Evolutionary conservation across 2,329 filamentous ascomycete species (phyloP).

Genomic region (Microsporum audouinii): DNA sequence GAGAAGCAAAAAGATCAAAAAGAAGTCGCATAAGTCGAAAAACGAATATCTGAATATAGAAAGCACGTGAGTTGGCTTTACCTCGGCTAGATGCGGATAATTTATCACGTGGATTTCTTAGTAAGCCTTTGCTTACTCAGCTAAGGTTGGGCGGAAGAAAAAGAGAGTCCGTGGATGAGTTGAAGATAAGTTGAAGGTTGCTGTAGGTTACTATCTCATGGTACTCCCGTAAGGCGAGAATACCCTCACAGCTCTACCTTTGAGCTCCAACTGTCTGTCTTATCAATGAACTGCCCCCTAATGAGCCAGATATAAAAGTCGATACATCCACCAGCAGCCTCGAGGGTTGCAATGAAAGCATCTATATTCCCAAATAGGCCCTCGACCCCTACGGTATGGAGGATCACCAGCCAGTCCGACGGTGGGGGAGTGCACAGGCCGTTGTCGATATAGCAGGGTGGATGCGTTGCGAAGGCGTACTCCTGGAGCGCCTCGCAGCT

Average conservation of each 20-base stretch:
- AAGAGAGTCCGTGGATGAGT: not conserved
- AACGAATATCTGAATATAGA: not conserved
- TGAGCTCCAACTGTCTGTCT: not conserved
- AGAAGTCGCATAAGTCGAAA: not conserved
- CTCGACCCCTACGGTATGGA: slow-evolving; percentile 9
- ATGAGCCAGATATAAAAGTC: slow-evolving; percentile 10
- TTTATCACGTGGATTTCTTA: not conserved
- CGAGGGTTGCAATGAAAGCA: slow-evolving; percentile 4
- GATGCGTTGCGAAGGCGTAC: slow-evolving; percentile 18
- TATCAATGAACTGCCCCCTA: not conserved
- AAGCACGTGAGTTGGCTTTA: not conserved
- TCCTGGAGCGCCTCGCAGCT: slow-evolving; percentile 14
- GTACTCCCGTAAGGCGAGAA: not conserved
- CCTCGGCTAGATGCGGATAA: slow-evolving; percentile 2
- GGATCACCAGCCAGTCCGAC: slow-evolving; percentile 16
- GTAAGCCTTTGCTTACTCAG: not conserved
- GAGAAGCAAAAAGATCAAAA: not conserved
- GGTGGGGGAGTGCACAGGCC: slow-evolving; percentile 17
- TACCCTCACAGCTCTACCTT: not conserved
- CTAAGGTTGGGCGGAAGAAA: not conserved
- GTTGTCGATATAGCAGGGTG: slow-evolving; percentile 17
- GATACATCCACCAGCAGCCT: slow-evolving; percentile 5
- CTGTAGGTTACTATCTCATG: not conserved
- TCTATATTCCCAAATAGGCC: slow-evolving; percentile 8
- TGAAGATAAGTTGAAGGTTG: not conserved